These are phyloP conservation scores for Cercospora sesami DNA, from an alignment of 2,329 filamentous ascomycete genomes.

Conservation along the genomic window DNA sequence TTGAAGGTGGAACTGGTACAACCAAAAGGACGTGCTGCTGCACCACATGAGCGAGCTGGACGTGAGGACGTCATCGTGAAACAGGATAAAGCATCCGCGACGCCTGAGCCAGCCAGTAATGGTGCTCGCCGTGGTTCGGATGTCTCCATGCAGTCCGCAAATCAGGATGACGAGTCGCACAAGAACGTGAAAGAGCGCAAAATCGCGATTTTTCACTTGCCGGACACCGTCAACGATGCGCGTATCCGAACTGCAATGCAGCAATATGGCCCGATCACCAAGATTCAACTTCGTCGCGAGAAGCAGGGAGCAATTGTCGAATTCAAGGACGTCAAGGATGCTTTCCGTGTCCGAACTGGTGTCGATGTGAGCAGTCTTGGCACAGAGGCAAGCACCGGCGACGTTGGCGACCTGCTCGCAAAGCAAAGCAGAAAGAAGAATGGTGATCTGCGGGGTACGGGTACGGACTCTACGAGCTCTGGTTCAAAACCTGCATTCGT, in stretches of 20 bases:
- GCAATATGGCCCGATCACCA: constrained; percentile 68
- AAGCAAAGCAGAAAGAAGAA: constrained; percentile 41
- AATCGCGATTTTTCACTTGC: constrained; percentile 78
- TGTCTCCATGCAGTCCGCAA: constrained; percentile 32
- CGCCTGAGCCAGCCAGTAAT: constrained; percentile 30
- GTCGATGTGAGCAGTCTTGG: constrained; percentile 45
- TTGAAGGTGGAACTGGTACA: constrained; percentile 38
- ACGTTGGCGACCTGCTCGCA: constrained; percentile 53
- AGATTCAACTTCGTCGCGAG: constrained; percentile 75
- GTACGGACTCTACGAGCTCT: constrained; percentile 35
- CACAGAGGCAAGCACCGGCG: constrained; percentile 48
- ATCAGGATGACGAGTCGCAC: constrained; percentile 26
- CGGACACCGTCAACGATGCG: constrained; percentile 88
- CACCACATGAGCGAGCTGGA: constrained; percentile 34
- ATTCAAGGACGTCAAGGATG: constrained; percentile 67
- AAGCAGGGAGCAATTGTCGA: constrained; percentile 86
- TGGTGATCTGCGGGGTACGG: constrained; percentile 27
- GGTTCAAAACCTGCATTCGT: constrained; percentile 27
- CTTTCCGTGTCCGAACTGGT: constrained; percentile 66
- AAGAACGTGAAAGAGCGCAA: constrained; percentile 59
- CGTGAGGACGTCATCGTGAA: constrained; percentile 38
- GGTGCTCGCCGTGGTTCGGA: constrained; percentile 34
- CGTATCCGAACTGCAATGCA: constrained; percentile 74
- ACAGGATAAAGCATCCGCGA: constrained; percentile 24
- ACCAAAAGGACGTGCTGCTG: constrained; percentile 32